Evolutionary conservation across 495 filamentous ascomycete genomes (phyloP).

Genomic region (Haplographium delicatum): DNA sequence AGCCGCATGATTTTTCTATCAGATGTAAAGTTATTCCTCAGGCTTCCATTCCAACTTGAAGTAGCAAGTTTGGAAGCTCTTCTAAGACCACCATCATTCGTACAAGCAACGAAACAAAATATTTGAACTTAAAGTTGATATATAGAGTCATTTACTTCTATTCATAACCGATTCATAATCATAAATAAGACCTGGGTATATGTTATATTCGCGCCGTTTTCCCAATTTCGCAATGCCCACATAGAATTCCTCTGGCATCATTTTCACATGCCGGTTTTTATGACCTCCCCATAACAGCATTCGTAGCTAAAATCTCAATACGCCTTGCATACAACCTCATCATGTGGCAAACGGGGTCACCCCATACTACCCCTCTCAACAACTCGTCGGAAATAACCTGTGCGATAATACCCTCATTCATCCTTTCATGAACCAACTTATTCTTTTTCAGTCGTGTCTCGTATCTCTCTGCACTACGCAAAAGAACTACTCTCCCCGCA

Average conservation of each 20-base stretch:
- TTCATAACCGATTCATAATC: neutral
- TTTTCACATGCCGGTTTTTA: neutral
- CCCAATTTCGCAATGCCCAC: neutral
- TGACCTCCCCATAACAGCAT: slow-evolving; percentile 50
- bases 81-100: too few relatives aligned
- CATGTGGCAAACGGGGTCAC: slow-evolving; percentile 71
- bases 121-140: neutral
- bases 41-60: too few relatives aligned
- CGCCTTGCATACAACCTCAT: slow-evolving; percentile 69
- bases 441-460: slow-evolving; percentile 8
- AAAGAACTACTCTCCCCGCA: slow-evolving; percentile 61
- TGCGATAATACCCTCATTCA: slow-evolving; percentile 36
- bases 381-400: slow-evolving; percentile 58
- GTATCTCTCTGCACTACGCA: slow-evolving; percentile 35
- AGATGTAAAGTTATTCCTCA: too few relatives aligned
- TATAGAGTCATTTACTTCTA: neutral
- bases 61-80: too few relatives aligned
- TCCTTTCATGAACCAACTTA: slow-evolving; percentile 36
- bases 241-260: neutral
- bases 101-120: too few relatives aligned
- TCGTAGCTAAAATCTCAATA: slow-evolving; percentile 61
- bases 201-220: neutral
- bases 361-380: slow-evolving; percentile 64
- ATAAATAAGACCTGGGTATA: slow-evolving; percentile 6
- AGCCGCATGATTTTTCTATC: too few relatives aligned